These are phyloP conservation scores for Aspergillus incahuasiensis DNA, from an alignment of 495 filamentous ascomycete genomes.

Conservation along the genomic window DNA sequence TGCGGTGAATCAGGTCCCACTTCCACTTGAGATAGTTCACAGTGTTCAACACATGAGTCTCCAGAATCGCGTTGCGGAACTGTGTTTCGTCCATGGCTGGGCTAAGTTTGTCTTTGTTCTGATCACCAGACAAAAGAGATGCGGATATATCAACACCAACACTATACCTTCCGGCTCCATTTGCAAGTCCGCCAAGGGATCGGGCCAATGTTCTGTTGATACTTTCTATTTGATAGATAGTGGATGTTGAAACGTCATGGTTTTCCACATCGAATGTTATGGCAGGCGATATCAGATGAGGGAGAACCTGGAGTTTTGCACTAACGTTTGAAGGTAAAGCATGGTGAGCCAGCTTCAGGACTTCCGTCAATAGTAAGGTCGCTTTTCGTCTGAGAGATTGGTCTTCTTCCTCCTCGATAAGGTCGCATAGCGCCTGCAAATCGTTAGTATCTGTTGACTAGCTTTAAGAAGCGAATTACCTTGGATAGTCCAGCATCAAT, in stretches of 20 bases:
- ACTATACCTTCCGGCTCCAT: slow-evolving; percentile 36
- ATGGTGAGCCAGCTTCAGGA: slow-evolving; percentile 80
- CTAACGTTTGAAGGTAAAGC: slow-evolving; percentile 77
- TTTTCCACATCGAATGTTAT: slow-evolving; percentile 63
- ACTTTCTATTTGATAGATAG: slow-evolving; percentile 95
- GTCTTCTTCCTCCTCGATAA: slow-evolving; percentile 68
- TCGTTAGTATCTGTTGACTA: slow-evolving; percentile 13
- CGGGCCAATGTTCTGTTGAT: slow-evolving; percentile 91
- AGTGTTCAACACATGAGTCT: slow-evolving; percentile 79
- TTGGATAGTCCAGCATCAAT: slow-evolving; percentile 76
- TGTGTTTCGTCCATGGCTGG: slow-evolving; percentile 79
- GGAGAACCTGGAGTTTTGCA: slow-evolving; percentile 75
- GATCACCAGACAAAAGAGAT: slow-evolving; percentile 47
- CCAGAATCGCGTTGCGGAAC: slow-evolving; percentile 80
- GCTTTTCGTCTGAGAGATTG: slow-evolving; percentile 80
- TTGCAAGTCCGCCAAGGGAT: slow-evolving; percentile 46
- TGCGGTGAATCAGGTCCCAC: slow-evolving; percentile 84
- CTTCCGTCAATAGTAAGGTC: slow-evolving; percentile 82
- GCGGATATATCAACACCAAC: slow-evolving; percentile 45
- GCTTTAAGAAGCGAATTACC: slow-evolving; percentile 37
- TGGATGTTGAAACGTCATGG: slow-evolving; percentile 75
- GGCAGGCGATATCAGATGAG: slow-evolving; percentile 72
- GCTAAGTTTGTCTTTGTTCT: slow-evolving; percentile 65
- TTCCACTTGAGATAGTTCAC: slow-evolving; percentile 93
- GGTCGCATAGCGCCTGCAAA: slow-evolving; percentile 52